Base-by-base conservation (phyloP, 2,329 filamentous ascomycete genomes). In the Colletotrichum truncatum region DNA sequence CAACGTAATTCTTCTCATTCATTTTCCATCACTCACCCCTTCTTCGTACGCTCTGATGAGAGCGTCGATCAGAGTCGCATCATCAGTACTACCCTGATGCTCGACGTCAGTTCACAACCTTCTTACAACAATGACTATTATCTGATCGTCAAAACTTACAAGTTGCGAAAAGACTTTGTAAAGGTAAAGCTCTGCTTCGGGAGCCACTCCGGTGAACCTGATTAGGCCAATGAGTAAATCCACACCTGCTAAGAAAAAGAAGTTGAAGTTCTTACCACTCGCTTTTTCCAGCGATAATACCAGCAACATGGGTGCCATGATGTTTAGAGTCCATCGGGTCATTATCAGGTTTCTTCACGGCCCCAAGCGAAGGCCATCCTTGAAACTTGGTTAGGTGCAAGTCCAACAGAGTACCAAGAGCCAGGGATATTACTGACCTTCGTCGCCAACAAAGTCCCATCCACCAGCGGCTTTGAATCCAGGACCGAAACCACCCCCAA, bases 81-180 rank as follows among this genome's bases (percentile, higher is more conserved):
- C 66, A 16, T 68, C 66, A 2, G 66, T 68, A 6, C 66, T 63
- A 6, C 66, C n/a, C n/a, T n/a, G n/a, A n/a, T n/a, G n/a, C n/a
- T n/a, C n/a, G n/a, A n/a, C n/a, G n/a, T n/a, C n/a, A n/a, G n/a
- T n/a, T n/a, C n/a, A n/a, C 65, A 2, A 66, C 46, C 66, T 67
- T n/a, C n/a, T n/a, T n/a, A n/a, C n/a, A n/a, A n/a, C n/a, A n/a
- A n/a, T n/a, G n/a, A n/a, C n/a, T n/a, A n/a, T n/a, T n/a, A n/a
- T n/a, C n/a, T n/a, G n/a, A n/a, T n/a, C n/a, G n/a, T n/a, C n/a
- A n/a, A n/a, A n/a, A n/a, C n/a, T n/a, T n/a, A n/a, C n/a, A n/a
- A n/a, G n/a, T n/a, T n/a, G n/a, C n/a, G n/a, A n/a, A 63, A 73
- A 72, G 6, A 75, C 69, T 32, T 72, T 73, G 67, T 70, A 75